Conservation (phyloP, 768 basidiomycete species). For the Termitomyces sp. region DNA sequence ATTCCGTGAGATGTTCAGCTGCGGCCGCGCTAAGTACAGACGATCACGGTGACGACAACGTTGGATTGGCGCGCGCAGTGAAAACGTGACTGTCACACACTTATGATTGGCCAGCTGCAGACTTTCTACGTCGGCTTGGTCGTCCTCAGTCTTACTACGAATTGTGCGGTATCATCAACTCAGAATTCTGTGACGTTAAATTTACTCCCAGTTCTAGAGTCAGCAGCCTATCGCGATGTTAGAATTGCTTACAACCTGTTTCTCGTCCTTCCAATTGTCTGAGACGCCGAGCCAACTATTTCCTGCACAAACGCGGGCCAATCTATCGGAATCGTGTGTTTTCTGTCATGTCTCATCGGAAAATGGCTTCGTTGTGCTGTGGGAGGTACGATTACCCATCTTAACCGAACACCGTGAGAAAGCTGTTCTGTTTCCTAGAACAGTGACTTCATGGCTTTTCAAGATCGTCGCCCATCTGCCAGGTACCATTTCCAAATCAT, state of each 20-base stretch:
- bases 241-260: not conserved
- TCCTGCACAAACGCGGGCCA: not conserved
- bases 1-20: not conserved
- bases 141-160: not conserved
- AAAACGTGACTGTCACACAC: not conserved
- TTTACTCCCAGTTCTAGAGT: not conserved
- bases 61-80: not conserved
- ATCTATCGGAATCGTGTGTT: conserved; percentile 19
- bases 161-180: not conserved
- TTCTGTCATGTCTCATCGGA: conserved; percentile 40
- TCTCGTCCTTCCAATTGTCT: conserved; percentile 5
- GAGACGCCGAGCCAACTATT: conserved; percentile 1
- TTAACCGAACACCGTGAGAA: not conserved
- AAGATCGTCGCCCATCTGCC: conserved; percentile 44
- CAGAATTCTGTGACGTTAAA: not conserved
- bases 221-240: conserved; percentile 1
- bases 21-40: too few species aligned
- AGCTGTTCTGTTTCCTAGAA: conserved; percentile 28
- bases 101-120: too few species aligned
- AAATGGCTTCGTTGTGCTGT: conserved; percentile 42
- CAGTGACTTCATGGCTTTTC: conserved; percentile 43
- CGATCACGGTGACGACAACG: not conserved
- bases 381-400: conserved; percentile 33
- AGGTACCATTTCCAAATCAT: conserved; percentile 45
- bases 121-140: too few species aligned